Conservation (phyloP, 306 rosid genomes). For the Trifolium subterraneum region DNA sequence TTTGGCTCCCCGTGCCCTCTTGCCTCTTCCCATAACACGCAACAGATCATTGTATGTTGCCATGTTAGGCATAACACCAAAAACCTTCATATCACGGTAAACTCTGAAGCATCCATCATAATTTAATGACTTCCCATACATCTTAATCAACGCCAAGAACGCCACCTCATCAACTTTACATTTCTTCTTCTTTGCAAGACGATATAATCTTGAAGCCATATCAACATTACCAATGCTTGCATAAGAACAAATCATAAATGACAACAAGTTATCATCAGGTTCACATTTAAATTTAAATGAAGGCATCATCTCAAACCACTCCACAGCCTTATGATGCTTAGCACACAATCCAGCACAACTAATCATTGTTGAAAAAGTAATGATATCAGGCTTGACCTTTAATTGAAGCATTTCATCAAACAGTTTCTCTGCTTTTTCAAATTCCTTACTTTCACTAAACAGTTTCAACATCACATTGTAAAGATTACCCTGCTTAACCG, state of each 20-base stretch:
- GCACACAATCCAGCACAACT: constrained; percentile 66
- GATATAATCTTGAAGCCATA: constrained; percentile 77
- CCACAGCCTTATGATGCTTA: constrained; percentile 69
- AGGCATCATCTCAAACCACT: constrained; percentile 86
- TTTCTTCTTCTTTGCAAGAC: constrained; percentile 71
- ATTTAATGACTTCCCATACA: constrained; percentile 66
- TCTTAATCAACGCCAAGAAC: constrained; percentile 75
- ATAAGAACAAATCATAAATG: constrained; percentile 72
- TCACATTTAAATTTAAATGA: constrained; percentile 58
- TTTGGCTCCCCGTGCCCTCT: background rate
- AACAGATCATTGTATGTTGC: background rate
- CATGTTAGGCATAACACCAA: background rate
- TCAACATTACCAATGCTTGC: constrained; percentile 75
- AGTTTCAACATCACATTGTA: constrained; percentile 78
- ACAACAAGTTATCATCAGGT: constrained; percentile 66
- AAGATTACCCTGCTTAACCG: constrained; percentile 54
- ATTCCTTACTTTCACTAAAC: constrained; percentile 58
- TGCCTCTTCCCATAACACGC: background rate
- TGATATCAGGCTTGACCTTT: constrained; percentile 66
- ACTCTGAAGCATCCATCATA: constrained; percentile 81
- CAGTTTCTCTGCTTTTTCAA: constrained; percentile 80
- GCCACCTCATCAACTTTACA: constrained; percentile 66
- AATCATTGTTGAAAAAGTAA: constrained; percentile 82
- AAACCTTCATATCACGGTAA: constrained; percentile 68
- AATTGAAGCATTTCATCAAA: constrained; percentile 76